Base-by-base conservation (phyloP, 495 filamentous ascomycete species). In the Platismatia glauca region DNA sequence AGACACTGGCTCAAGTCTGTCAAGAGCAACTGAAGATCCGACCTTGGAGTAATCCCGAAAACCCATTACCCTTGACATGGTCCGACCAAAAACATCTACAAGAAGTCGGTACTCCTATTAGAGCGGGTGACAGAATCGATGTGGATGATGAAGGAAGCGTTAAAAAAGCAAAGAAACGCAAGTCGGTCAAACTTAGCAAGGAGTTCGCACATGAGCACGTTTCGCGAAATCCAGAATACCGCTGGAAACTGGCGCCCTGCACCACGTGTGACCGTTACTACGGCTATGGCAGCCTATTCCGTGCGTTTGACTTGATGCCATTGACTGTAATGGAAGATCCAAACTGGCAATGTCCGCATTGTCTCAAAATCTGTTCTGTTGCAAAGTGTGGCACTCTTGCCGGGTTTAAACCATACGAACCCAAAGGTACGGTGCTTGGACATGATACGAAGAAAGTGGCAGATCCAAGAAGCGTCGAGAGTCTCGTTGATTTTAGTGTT, bases 381-480 rank as follows among this genome's bases (percentile, higher is more conserved):
- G 86, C 83, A 12, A 77, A 77, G 20, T 98, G 94, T 72, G 84
- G 89, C 31, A 75, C 75, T 39, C 76, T 82, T 57, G 70, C 76
- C 7, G 78, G 75, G 1, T 82, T 82, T 71, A 77, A 72, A 46
- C 91, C 92, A 1, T 94, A 93, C 66, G 80, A 89, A 66, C 94
- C 93, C 0, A 89, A 85, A 66, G 87, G 84, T 60, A 95, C 89
- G 3, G 76, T 92, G 4, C 82, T 97, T 16, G 94, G 93, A 0
- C 89, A 95, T 70, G 91, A 96, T 60, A 97, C 94, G 1, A 86
- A 81, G 52, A 87, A 87, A 41, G 83, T 97, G 37, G 91, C 92
- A 20, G 94, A 98, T 72, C 86, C 86, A 55, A 84, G 94, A 55
- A 95, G 91, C 70, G 83, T 93, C 16, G 91, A 97, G 69, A 84